Evolutionary conservation across 2,329 filamentous ascomycete genomes (phyloP).

Genomic region (Verticillium isaacii): DNA sequence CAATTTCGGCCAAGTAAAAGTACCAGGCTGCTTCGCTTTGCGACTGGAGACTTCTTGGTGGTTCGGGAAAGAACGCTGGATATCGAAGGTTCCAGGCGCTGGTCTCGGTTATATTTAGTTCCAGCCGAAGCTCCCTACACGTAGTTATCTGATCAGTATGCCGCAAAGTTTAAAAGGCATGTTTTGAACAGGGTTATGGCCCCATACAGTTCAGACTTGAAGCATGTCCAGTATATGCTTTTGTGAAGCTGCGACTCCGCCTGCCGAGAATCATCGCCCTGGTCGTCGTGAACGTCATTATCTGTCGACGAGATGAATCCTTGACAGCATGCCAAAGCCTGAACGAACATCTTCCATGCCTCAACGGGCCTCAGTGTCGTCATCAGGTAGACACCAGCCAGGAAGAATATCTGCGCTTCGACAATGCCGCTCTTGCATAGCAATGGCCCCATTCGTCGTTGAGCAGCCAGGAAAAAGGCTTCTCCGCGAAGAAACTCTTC

Average conservation of each 20-base stretch:
- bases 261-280: not conserved
- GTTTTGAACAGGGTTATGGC: not conserved
- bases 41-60: constrained; percentile 9
- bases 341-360: constrained; percentile 14
- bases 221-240: constrained; percentile 19
- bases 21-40: constrained; percentile 14
- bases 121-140: constrained; percentile 14
- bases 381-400: constrained; percentile 14
- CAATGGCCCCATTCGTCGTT: constrained; percentile 9
- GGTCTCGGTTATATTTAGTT: constrained; percentile 14
- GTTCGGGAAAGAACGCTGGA: constrained; percentile 15
- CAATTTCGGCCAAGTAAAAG: constrained; percentile 18
- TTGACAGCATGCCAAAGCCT: constrained; percentile 10
- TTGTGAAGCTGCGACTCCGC: constrained; percentile 15
- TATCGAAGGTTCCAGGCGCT: constrained; percentile 15
- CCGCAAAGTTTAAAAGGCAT: too few species aligned
- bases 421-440: constrained; percentile 7
- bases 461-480: constrained; percentile 5
- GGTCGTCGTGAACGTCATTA: not conserved
- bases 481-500: not conserved
- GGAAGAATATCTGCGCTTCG: constrained; percentile 11
- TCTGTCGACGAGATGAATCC: not conserved
- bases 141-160: not conserved
- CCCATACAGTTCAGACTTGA: constrained; percentile 17
- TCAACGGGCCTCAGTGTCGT: constrained; percentile 8